Base-by-base conservation (phyloP, 208 protist species). In the Trypanosoma theileri region DNA sequence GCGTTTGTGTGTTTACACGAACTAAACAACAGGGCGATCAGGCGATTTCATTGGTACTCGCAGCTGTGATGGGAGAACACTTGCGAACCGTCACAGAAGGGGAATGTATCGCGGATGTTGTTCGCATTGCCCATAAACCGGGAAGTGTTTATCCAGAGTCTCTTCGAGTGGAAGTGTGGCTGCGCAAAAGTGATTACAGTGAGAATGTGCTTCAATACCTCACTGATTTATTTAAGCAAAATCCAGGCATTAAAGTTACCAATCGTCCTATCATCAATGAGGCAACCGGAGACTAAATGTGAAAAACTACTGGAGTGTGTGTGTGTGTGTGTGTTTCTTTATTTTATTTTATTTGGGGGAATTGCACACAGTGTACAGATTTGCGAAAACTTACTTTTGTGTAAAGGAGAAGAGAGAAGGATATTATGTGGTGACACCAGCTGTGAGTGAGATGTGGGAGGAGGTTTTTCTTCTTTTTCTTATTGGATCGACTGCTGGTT, bases 111-210 rank as follows among this genome's bases (percentile, higher is more conserved):
- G 82, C 76, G 17, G 85, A 90, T 66, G 77, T 95, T 19, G 82
- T 95, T 46, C 90, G 90, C 53, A 78, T 95, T 50, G 69, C 85
- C 3, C 90, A 90, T 62, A 93, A 93, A 60, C 80, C 75, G 21
- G 71, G 77, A 26, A 77, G 42, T 9, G 72, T 88, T 22, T 84
- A 88, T 71, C 79, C 77, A 46, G 83, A 93, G 28, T 71, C 83
- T 1, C 50, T 85, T 22, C 77, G 77, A 3, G 75, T 95, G 31
- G 90, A 95, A 55, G 77, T 95, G 48, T 93, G 85, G 85, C 53
- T 81, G 3, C 75, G 77, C 51, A 69, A 89, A 35, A 79, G 50
- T 35, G 46, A 71, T 4, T 50, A 82, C n/a, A 72, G 55, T 48
- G 61, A 80, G 0, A 71, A 59, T 13, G 65, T 91, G 53, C 51